These are phyloP conservation scores for Saccharomyces hybrid DNA, from an alignment of 1,139 yeast genomes.

Conservation along the genomic window DNA sequence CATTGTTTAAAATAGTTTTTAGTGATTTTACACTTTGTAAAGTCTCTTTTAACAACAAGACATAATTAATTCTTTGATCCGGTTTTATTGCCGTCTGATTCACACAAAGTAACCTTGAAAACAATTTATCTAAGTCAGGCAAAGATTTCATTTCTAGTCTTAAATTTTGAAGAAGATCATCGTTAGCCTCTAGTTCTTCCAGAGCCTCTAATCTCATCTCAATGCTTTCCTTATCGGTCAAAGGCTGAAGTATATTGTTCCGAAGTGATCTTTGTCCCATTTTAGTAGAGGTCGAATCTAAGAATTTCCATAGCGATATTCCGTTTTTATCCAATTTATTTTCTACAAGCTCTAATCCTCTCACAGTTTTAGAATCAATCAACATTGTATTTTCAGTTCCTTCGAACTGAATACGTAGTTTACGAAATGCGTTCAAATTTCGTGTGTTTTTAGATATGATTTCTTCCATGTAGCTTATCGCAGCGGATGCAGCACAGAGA, in stretches of 20 bases:
- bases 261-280: slow-evolving; percentile 41
- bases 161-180: slow-evolving; percentile 17
- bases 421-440: slow-evolving; percentile 16
- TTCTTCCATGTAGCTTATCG: slow-evolving; percentile 24
- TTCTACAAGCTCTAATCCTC: slow-evolving; percentile 35
- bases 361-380: slow-evolving; percentile 35
- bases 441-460: slow-evolving; percentile 5
- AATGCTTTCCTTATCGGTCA: slow-evolving; percentile 35
- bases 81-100: slow-evolving; percentile 22
- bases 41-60: slow-evolving; percentile 35
- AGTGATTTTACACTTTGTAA: slow-evolving; percentile 15
- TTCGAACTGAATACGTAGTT: slow-evolving; percentile 35
- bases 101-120: slow-evolving; percentile 28
- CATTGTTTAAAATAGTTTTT: slow-evolving; percentile 14
- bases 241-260: slow-evolving; percentile 39
- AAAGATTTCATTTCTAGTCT: slow-evolving; percentile 25
- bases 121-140: slow-evolving; percentile 36
- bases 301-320: slow-evolving; percentile 32
- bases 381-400: slow-evolving; percentile 39
- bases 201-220: slow-evolving; percentile 34
- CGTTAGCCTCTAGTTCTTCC: slow-evolving; percentile 29
- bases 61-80: slow-evolving; percentile 36
- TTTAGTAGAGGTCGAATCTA: slow-evolving; percentile 37
- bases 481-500: slow-evolving; percentile 35
- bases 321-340: slow-evolving; percentile 30